Percentiles rank a stretch among this genome's conserved stretches.
Conservation (phyloP, 2,329 filamentous ascomycete species). For the Xylariomycetidae sp. region DNA sequence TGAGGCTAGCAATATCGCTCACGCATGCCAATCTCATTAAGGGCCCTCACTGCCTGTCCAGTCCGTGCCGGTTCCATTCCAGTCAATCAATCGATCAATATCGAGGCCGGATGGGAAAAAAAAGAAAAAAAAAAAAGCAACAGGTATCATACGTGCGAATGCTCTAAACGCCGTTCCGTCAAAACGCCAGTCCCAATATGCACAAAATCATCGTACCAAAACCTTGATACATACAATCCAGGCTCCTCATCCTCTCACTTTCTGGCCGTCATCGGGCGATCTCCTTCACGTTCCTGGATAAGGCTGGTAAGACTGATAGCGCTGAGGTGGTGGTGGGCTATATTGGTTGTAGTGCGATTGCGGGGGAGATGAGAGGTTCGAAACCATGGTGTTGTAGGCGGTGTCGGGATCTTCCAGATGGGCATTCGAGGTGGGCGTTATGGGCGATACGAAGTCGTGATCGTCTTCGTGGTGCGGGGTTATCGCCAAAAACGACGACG, state of each 20-base stretch:
- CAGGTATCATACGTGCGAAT: constrained; percentile 17
- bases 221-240: too few relatives aligned
- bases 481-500: constrained; percentile 8
- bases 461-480: neutral
- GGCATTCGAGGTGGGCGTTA: constrained; percentile 11
- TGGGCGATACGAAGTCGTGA: constrained; percentile 7
- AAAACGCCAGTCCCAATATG: too few relatives aligned
- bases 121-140: too few relatives aligned
- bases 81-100: too few relatives aligned
- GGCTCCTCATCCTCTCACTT: too few relatives aligned
- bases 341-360: constrained; percentile 19
- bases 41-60: too few relatives aligned
- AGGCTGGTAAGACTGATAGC: constrained; percentile 22
- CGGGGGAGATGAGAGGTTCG: constrained; percentile 12
- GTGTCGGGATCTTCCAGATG: constrained; percentile 7
- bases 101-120: too few relatives aligned
- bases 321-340: constrained; percentile 21
- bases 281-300: constrained; percentile 17
- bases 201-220: too few relatives aligned
- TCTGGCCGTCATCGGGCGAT: neutral
- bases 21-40: too few relatives aligned
- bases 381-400: constrained; percentile 18
- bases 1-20: too few relatives aligned
- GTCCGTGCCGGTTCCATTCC: too few relatives aligned
- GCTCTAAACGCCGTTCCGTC: constrained; percentile 10